phyloP scores from a whole-genome alignment of 2,329 filamentous ascomycete genomes.

The Aspergillus luchuensis region DNA sequence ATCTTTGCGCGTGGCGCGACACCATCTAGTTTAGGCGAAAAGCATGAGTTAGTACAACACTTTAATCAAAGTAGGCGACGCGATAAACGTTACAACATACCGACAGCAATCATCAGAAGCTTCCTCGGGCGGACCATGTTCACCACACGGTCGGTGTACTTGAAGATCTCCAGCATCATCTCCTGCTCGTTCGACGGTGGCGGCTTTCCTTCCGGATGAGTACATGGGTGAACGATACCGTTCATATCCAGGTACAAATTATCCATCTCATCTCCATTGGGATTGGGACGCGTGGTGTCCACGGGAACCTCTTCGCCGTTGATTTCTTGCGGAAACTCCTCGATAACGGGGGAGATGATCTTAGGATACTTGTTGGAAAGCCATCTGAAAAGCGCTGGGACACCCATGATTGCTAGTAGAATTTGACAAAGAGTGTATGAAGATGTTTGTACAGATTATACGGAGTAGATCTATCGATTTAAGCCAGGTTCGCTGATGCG shows the following conservation, averaged over 20 bases:
- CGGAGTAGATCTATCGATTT: conserved; percentile 8
- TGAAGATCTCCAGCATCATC: conserved; percentile 99
- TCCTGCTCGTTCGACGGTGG: conserved; percentile 93
- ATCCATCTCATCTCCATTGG: conserved; percentile 96
- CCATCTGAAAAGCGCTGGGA: conserved; percentile 94
- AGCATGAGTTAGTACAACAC: conserved; percentile 5
- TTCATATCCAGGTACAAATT: conserved; percentile 99
- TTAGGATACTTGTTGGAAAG: conserved; percentile 96
- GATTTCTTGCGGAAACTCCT: conserved; percentile 78
- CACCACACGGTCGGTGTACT: conserved; percentile 96
- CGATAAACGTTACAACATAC: conserved; percentile 46
- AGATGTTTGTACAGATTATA: conserved; percentile 4
- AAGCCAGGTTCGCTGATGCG: conserved; percentile 13
- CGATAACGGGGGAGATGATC: conserved; percentile 88
- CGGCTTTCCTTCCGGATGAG: conserved; percentile 90
- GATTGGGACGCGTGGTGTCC: conserved; percentile 81
- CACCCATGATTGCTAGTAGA: conserved; percentile 68
- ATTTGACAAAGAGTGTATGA: conserved; percentile 1
- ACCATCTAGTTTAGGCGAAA: conserved; percentile 66
- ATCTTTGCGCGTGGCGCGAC: conserved; percentile 98
- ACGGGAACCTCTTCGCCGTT: conserved; percentile 84
- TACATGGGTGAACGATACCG: conserved; percentile 98
- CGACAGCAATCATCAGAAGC: conserved; percentile 94
- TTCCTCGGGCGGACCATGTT: conserved; percentile 98
- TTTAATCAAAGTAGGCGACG: not conserved